Evolutionary conservation across 169 alveolate genomes (phyloP).

Genomic region (Hepatocystis sp.): DNA sequence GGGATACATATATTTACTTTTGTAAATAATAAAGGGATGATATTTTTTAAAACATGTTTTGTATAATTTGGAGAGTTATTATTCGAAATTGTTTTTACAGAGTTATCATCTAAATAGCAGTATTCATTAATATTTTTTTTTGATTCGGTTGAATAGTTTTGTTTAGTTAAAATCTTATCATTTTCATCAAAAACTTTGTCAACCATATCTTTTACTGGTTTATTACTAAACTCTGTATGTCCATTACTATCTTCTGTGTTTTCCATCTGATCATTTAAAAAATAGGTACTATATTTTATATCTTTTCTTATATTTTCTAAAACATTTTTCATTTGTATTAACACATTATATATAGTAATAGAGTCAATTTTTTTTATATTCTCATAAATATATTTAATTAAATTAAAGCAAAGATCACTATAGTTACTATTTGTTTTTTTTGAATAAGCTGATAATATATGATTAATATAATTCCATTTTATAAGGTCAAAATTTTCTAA

Average conservation of each 20-base stretch:
- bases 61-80: not conserved
- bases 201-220: not conserved
- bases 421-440: not conserved
- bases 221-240: not conserved
- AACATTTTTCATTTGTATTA: constrained; percentile 24
- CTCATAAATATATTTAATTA: constrained; percentile 25
- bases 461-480: constrained; percentile 44
- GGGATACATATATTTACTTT: constrained; percentile 68
- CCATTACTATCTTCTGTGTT: too few species aligned
- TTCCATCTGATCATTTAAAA: not conserved
- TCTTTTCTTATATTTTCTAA: constrained; percentile 1
- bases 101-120: constrained; percentile 5
- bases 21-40: constrained; percentile 36
- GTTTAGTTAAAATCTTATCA: not conserved
- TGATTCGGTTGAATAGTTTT: not conserved
- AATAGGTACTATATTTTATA: not conserved
- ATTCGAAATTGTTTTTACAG: not conserved
- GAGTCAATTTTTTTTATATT: constrained; percentile 53
- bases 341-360: constrained; percentile 51
- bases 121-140: not conserved
- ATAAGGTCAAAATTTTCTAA: constrained; percentile 12
- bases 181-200: not conserved
- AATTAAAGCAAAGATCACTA: constrained; percentile 1
- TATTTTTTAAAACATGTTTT: not conserved
- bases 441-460: constrained; percentile 47